Conservation (phyloP, 2,329 filamentous ascomycete genomes). For the Diaporthe ilicicola region DNA sequence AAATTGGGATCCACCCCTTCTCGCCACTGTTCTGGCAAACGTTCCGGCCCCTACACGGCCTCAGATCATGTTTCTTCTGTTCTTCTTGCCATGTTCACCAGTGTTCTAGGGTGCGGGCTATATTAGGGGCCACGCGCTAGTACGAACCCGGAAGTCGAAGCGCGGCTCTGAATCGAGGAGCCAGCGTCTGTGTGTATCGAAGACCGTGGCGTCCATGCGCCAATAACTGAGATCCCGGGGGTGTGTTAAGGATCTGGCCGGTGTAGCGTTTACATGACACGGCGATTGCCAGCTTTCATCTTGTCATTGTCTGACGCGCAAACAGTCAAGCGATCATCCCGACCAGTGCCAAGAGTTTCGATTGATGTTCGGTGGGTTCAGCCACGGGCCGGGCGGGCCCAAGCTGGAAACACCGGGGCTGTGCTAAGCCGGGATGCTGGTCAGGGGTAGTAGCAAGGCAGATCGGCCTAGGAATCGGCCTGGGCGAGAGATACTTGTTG, state of each 20-base stretch:
- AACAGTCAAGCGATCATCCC: conserved; percentile 7
- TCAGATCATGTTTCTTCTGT: neutral
- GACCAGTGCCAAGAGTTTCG: conserved; percentile 14
- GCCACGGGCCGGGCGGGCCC: conserved; percentile 9
- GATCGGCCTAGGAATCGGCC: conserved; percentile 2
- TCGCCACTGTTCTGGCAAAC: conserved; percentile 9
- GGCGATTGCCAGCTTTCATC: conserved; percentile 8
- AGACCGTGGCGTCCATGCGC: conserved; percentile 13
- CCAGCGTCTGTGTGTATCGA: conserved; percentile 16
- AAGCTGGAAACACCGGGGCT: conserved; percentile 15
- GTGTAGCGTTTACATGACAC: conserved; percentile 8
- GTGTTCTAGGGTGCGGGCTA: conserved; percentile 13
- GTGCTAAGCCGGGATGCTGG: neutral
- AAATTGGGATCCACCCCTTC: conserved; percentile 17
- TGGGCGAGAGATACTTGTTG: neutral
- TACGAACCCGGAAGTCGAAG: conserved; percentile 4
- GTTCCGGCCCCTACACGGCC: conserved; percentile 6
- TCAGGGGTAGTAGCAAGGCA: conserved; percentile 1
- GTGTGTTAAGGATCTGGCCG: neutral
- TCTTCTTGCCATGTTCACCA: conserved; percentile 8
- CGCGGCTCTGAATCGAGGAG: conserved; percentile 20
- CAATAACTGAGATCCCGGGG: neutral
- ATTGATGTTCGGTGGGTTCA: conserved; percentile 11
- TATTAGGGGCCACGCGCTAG: neutral
- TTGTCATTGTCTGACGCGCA: conserved; percentile 3